Percentiles rank a stretch among this genome's conserved stretches.
Evolutionary conservation across 2,329 filamentous ascomycete species (phyloP).

Genomic region (Colletotrichum orbiculare): DNA sequence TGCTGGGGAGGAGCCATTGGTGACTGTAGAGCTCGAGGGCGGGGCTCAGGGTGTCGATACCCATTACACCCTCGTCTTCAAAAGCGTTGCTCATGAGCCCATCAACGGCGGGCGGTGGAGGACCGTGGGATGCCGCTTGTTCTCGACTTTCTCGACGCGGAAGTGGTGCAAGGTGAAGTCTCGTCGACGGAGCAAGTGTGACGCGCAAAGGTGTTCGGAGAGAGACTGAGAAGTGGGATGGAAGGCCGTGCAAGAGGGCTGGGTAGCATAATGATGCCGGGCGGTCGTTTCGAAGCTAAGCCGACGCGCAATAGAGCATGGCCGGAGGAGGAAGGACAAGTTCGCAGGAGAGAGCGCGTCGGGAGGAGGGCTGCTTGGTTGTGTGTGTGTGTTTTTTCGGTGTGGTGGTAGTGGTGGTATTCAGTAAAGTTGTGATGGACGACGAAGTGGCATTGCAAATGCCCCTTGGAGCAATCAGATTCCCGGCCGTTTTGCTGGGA

Average conservation of each 20-base stretch:
- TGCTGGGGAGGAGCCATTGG: conserved; percentile 57
- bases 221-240: conserved; percentile 31
- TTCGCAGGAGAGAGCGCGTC: conserved; percentile 2
- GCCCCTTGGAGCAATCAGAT: conserved; percentile 37
- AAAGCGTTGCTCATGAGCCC: conserved; percentile 39
- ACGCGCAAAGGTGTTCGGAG: conserved; percentile 26
- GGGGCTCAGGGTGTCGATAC: conserved; percentile 45
- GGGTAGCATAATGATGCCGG: conserved; percentile 37
- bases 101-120: conserved; percentile 25
- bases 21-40: conserved; percentile 39
- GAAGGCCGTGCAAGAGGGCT: conserved; percentile 34
- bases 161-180: neutral
- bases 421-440: conserved; percentile 24
- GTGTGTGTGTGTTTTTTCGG: conserved; percentile 25
- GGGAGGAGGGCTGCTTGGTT: neutral
- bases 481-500: conserved; percentile 36
- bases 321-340: conserved; percentile 9
- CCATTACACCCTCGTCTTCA: conserved; percentile 49
- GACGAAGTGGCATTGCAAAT: conserved; percentile 36
- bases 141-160: conserved; percentile 2
- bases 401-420: conserved; percentile 19
- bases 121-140: conserved; percentile 7
- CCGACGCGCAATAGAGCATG: conserved; percentile 25
- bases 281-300: conserved; percentile 31
- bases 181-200: conserved; percentile 15